phyloP scores from a whole-genome alignment of 1,284 basidiomycete genomes.

The Stereum hirsutum region DNA sequence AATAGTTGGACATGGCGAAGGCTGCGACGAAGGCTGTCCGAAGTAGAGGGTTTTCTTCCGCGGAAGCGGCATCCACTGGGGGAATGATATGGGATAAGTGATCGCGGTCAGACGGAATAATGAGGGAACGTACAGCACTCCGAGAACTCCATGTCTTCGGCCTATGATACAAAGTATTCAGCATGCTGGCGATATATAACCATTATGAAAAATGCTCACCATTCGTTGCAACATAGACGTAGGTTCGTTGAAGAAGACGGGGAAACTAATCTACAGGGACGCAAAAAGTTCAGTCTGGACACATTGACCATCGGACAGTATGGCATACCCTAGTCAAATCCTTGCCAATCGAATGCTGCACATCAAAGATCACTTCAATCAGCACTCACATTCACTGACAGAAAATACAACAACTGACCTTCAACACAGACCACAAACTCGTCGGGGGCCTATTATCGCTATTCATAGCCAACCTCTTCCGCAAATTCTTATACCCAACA shows the following conservation, averaged over 20 bases:
- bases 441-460: slow-evolving; percentile 83
- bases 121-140: slow-evolving; percentile 70
- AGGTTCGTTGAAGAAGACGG: slow-evolving; percentile 94
- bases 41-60: slow-evolving; percentile 70
- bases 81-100: neutral
- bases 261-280: slow-evolving; percentile 94
- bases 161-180: slow-evolving; percentile 26
- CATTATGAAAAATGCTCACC: slow-evolving; percentile 28
- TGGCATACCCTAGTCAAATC: slow-evolving; percentile 96
- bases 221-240: slow-evolving; percentile 91
- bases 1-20: slow-evolving; percentile 98
- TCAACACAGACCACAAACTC: slow-evolving; percentile 93
- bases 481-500: slow-evolving; percentile 60
- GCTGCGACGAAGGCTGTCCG: slow-evolving; percentile 92
- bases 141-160: slow-evolving; percentile 94
- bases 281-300: no score
- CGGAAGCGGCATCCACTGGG: slow-evolving; percentile 76
- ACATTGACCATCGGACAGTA: no score
- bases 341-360: slow-evolving; percentile 94
- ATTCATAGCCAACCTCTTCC: slow-evolving; percentile 60
- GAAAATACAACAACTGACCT: no score
- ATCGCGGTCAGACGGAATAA: neutral
- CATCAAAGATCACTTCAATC: no score
- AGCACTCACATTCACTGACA: no score
- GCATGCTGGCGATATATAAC: neutral